These are phyloP conservation scores for Penicillium sp. DNA, from an alignment of 2,329 filamentous ascomycete genomes.

Conservation along the genomic window DNA sequence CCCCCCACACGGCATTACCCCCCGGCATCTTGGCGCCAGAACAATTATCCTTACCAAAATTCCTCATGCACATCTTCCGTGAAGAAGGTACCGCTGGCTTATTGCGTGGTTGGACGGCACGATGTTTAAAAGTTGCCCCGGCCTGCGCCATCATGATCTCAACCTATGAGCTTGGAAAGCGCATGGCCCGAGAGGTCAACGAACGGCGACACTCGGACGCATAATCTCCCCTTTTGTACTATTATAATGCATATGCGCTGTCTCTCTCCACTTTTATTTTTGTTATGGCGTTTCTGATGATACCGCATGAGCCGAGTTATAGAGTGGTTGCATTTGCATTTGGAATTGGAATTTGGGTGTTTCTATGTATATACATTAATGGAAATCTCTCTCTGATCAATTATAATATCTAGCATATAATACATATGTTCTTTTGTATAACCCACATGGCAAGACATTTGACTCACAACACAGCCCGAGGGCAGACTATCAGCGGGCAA, in stretches of 20 bases:
- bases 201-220: conserved; percentile 46
- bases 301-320: conserved; percentile 28
- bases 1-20: conserved; percentile 8
- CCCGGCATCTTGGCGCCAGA: conserved; percentile 56
- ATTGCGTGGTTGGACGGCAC: conserved; percentile 87
- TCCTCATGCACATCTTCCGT: conserved; percentile 87
- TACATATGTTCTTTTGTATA: too few species aligned
- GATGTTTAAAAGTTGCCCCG: conserved; percentile 90
- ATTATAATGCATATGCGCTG: conserved; percentile 20
- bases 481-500: conserved; percentile 12
- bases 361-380: conserved; percentile 8
- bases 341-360: conserved; percentile 8
- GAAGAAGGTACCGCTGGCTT: conserved; percentile 78
- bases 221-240: conserved; percentile 13
- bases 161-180: conserved; percentile 94
- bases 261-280: conserved; percentile 15
- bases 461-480: conserved; percentile 19
- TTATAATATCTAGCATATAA: too few species aligned
- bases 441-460: not conserved
- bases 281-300: conserved; percentile 22
- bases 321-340: conserved; percentile 19
- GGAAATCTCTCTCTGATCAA: not conserved
- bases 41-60: conserved; percentile 72
- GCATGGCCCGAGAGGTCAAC: conserved; percentile 76
- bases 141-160: conserved; percentile 99